phyloP scores from a whole-genome alignment of 164 flowering plant genomes.

The Nymphaea thermarum region DNA sequence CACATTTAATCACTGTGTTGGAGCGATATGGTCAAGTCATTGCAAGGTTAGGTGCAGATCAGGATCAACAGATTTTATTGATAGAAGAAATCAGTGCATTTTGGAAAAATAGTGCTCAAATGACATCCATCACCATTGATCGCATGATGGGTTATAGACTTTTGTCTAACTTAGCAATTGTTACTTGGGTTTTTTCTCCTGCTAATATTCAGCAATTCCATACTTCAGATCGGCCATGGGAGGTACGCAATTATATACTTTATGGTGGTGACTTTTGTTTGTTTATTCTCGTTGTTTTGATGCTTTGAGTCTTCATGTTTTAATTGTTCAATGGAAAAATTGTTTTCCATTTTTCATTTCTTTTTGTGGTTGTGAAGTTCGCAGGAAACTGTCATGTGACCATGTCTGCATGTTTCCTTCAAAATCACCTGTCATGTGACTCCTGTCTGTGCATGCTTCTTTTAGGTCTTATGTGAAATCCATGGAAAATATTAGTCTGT shows the following conservation, averaged over 20 bases:
- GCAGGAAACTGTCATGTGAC: too few species aligned
- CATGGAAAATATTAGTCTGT: too few species aligned
- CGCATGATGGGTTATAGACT: constrained; percentile 99
- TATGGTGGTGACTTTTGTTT: too few species aligned
- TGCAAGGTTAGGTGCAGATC: constrained; percentile 68
- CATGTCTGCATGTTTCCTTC: too few species aligned
- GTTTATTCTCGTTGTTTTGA: too few species aligned
- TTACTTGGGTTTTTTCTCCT: constrained; percentile 82
- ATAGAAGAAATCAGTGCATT: constrained; percentile 66
- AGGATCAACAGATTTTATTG: constrained; percentile 69
- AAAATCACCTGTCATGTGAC: too few species aligned
- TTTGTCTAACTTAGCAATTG: constrained; percentile 82
- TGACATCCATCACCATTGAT: constrained; percentile 81
- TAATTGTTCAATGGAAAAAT: too few species aligned
- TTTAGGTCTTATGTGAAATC: too few species aligned
- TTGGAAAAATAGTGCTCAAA: constrained; percentile 87
- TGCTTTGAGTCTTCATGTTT: too few species aligned
- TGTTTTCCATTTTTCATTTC: too few species aligned
- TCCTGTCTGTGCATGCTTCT: too few species aligned
- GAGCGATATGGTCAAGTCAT: constrained; percentile 96
- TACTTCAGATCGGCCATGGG: constrained; percentile 83
- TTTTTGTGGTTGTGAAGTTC: too few species aligned
- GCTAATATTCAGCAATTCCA: constrained; percentile 72
- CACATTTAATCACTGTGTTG: constrained; percentile 88
- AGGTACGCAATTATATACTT: constrained; percentile 29